Evolutionary conservation across 2,329 filamentous ascomycete genomes (phyloP).

Genomic region (Penicillium freii): DNA sequence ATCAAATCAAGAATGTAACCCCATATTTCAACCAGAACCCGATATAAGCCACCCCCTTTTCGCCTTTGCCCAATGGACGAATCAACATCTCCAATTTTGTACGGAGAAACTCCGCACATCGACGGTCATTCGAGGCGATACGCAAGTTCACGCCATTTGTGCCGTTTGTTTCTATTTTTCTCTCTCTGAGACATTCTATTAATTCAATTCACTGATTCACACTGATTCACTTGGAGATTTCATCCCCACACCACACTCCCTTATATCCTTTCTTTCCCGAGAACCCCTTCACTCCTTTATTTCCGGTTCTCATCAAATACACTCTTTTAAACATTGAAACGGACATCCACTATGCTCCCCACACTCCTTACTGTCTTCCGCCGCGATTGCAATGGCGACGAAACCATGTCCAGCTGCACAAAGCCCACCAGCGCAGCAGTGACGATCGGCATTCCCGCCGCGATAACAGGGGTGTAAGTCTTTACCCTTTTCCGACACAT

Average conservation of each 20-base stretch:
- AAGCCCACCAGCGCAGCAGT: slow-evolving; percentile 10
- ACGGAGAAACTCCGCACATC: neutral
- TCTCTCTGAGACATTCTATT: neutral
- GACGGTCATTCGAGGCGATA: neutral
- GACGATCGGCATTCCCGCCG: slow-evolving; percentile 8
- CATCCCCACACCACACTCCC: neutral
- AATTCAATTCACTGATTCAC: no score
- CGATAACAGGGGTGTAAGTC: slow-evolving; percentile 6
- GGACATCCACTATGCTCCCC: neutral
- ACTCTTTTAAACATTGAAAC: neutral
- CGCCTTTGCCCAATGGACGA: neutral
- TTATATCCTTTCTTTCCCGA: neutral
- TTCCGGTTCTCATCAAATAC: neutral
- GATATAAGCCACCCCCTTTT: slow-evolving; percentile 11
- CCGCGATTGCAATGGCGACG: slow-evolving; percentile 8
- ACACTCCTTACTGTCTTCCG: slow-evolving; percentile 7
- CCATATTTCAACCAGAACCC: neutral
- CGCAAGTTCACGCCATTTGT: neutral
- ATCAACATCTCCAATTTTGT: neutral
- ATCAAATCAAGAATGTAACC: neutral
- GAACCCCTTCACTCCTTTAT: slow-evolving; percentile 1
- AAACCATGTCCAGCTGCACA: slow-evolving; percentile 7
- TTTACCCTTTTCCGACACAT: neutral
- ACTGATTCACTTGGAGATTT: neutral
- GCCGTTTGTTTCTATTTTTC: neutral